Evolutionary conservation across 441 rosid genomes (phyloP).

Genomic region (Biscutella laevigata): DNA sequence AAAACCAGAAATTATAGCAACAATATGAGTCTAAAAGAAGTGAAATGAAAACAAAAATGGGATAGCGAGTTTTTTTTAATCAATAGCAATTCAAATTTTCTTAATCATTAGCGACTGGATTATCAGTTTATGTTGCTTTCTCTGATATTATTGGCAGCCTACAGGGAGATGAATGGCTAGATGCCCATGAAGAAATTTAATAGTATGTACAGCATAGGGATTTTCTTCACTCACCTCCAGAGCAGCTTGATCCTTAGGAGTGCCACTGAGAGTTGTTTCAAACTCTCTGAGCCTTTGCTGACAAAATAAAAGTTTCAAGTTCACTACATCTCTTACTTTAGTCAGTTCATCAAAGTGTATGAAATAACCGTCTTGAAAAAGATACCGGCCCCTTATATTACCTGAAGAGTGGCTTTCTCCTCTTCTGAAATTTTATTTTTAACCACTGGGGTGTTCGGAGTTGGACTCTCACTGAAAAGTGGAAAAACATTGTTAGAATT

Average conservation of each 20-base stretch:
- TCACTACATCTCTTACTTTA: neutral
- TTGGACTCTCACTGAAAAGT: constrained; percentile 42
- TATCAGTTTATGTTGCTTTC: neutral
- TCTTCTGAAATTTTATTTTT: constrained; percentile 56
- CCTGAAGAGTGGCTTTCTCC: constrained; percentile 66
- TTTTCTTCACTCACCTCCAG: constrained; percentile 64
- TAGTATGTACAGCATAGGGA: neutral
- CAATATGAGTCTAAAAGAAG: too few species aligned
- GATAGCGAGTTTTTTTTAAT: neutral
- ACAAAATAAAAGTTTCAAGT: constrained; percentile 8
- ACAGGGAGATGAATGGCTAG: constrained; percentile 8
- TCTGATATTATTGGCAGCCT: neutral
- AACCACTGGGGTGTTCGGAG: constrained; percentile 40
- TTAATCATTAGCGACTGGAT: neutral
- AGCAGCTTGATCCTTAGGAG: constrained; percentile 64
- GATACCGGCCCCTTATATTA: constrained; percentile 21
- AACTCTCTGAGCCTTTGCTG: constrained; percentile 75
- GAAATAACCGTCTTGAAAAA: neutral
- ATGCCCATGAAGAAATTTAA: neutral
- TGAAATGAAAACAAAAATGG: neutral
- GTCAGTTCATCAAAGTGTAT: neutral
- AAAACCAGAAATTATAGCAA: neutral
- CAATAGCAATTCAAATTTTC: neutral
- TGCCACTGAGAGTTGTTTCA: constrained; percentile 45
- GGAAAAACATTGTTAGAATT: constrained; percentile 1